phyloP scores from a whole-genome alignment of 2,329 filamentous ascomycete genomes.

The Colletotrichum sublineola region DNA sequence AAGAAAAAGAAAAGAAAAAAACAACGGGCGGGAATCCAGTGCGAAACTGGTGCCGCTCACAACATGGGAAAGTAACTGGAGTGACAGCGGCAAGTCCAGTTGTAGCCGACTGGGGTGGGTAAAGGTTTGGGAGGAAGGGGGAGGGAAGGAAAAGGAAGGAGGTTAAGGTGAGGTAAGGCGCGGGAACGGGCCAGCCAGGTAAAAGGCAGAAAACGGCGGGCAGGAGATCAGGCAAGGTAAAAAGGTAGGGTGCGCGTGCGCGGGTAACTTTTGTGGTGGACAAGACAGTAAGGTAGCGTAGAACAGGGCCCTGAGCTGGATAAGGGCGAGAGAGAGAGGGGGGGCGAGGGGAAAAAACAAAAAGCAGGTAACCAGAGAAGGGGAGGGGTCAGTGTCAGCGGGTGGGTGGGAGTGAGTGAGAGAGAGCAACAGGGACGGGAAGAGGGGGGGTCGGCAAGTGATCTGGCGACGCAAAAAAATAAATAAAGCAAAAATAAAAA shows the following conservation, averaged over 20 bases:
- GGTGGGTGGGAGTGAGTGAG: neutral
- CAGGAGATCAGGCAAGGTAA: neutral
- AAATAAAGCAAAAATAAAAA: neutral
- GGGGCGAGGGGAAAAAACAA: neutral
- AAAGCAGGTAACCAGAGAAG: slow-evolving; percentile 26
- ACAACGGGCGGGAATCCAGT: slow-evolving; percentile 38
- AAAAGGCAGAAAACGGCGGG: neutral
- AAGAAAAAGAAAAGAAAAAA: slow-evolving; percentile 23
- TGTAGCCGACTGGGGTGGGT: slow-evolving; percentile 19
- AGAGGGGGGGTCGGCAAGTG: slow-evolving; percentile 14
- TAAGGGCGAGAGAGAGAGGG: slow-evolving; percentile 1
- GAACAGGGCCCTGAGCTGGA: slow-evolving; percentile 7
- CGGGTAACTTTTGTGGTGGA: neutral
- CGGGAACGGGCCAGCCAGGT: slow-evolving; percentile 29
- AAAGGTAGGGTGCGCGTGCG: slow-evolving; percentile 1
- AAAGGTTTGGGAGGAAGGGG: neutral
- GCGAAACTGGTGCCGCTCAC: slow-evolving; percentile 37
- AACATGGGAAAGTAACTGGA: slow-evolving; percentile 39
- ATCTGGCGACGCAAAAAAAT: slow-evolving; percentile 19
- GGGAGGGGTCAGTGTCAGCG: slow-evolving; percentile 30
- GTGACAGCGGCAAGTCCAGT: slow-evolving; percentile 35
- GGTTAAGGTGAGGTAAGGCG: slow-evolving; percentile 13
- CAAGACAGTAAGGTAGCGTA: neutral
- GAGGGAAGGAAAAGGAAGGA: slow-evolving; percentile 7
- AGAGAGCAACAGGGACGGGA: slow-evolving; percentile 7